Evolutionary conservation across 2,329 filamentous ascomycete species (phyloP).

Genomic region (Epichloe brachyelytri): DNA sequence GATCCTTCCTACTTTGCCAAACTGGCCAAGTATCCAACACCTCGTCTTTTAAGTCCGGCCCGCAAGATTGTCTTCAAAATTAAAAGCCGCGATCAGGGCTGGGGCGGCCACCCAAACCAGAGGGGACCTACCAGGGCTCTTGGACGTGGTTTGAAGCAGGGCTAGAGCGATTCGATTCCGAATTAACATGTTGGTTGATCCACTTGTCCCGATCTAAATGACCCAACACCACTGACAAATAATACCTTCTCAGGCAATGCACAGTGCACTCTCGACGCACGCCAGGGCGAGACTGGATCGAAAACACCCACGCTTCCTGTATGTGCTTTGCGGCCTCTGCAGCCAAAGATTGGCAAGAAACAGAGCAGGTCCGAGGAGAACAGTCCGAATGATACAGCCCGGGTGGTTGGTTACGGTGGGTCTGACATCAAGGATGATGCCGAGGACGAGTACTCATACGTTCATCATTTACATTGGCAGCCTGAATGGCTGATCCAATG

Average conservation of each 20-base stretch:
- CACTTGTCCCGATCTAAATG: not conserved
- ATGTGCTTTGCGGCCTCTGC: constrained; percentile 24
- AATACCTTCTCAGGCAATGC: constrained; percentile 14
- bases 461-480: constrained; percentile 23
- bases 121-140: constrained; percentile 32
- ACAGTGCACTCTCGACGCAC: constrained; percentile 17
- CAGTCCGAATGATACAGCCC: not conserved
- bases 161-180: constrained; percentile 39
- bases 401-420: not conserved
- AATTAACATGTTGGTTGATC: constrained; percentile 15
- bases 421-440: not conserved
- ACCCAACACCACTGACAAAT: constrained; percentile 1
- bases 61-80: constrained; percentile 50
- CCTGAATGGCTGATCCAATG: constrained; percentile 33
- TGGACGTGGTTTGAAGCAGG: constrained; percentile 54
- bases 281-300: constrained; percentile 12
- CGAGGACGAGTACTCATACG: constrained; percentile 17
- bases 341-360: constrained; percentile 16
- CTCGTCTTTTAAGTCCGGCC: constrained; percentile 34
- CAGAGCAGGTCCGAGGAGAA: not conserved
- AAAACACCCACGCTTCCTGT: constrained; percentile 15
- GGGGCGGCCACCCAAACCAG: constrained; percentile 23
- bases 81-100: constrained; percentile 46
- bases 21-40: constrained; percentile 25
- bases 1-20: constrained; percentile 17